phyloP scores from a whole-genome alignment of 768 basidiomycete genomes.

The Phanerochaete sordida region DNA sequence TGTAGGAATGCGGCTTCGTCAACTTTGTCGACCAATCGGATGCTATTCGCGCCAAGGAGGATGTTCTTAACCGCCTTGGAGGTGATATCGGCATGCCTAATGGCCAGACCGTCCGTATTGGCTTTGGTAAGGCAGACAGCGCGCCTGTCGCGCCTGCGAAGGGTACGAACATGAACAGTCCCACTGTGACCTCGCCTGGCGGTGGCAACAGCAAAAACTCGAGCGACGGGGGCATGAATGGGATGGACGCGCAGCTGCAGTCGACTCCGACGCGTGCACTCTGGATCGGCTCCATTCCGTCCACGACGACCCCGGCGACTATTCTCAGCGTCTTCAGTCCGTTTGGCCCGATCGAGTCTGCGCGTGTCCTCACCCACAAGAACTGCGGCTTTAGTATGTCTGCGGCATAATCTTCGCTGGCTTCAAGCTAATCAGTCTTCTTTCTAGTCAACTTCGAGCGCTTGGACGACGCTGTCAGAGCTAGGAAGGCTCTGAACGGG shows the following conservation, averaged over 20 bases:
- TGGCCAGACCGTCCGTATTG: conserved; percentile 94
- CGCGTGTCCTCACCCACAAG: conserved; percentile 94
- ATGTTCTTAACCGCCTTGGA: conserved; percentile 92
- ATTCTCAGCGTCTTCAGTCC: conserved; percentile 96
- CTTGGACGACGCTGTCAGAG: conserved; percentile 93
- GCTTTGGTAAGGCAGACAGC: conserved; percentile 97
- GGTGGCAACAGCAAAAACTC: conserved; percentile 38
- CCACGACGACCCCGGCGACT: conserved; percentile 90
- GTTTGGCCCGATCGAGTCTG: conserved; percentile 96
- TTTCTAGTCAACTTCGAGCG: conserved; percentile 90
- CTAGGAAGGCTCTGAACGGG: conserved; percentile 92
- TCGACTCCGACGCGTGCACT: conserved; percentile 91
- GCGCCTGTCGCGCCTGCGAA: conserved; percentile 90
- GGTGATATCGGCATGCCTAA: conserved; percentile 94
- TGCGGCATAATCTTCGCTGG: background rate
- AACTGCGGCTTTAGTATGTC: conserved; percentile 88
- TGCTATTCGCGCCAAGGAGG: conserved; percentile 97
- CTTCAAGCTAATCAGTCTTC: background rate
- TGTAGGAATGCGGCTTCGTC: conserved; percentile 96
- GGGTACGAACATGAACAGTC: conserved; percentile 57
- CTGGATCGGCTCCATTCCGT: conserved; percentile 98
- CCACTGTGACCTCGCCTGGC: conserved; percentile 64
- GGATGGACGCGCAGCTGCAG: conserved; percentile 83
- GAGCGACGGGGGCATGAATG: conserved; percentile 52
- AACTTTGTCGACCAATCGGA: conserved; percentile 96